These are phyloP conservation scores for Curvularia verruculosa DNA, from an alignment of 2,329 filamentous ascomycete species.

Conservation along the genomic window DNA sequence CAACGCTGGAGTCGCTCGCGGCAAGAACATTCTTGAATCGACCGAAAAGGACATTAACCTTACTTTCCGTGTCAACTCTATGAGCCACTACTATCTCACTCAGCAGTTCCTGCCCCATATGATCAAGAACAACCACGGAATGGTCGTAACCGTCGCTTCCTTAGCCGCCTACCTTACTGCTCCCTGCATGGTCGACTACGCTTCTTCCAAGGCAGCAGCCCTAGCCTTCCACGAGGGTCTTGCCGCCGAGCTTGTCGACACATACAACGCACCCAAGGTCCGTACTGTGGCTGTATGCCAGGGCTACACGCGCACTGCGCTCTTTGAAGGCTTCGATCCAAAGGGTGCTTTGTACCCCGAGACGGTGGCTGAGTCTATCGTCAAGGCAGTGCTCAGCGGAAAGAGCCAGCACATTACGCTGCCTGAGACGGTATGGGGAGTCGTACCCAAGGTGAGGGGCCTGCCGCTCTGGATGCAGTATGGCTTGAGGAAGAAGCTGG, in stretches of 20 bases:
- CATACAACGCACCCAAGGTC: slow-evolving; percentile 68
- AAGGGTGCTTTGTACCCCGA: slow-evolving; percentile 61
- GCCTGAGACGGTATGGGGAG: slow-evolving; percentile 52
- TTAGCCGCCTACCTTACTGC: slow-evolving; percentile 66
- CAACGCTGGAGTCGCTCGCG: slow-evolving; percentile 70
- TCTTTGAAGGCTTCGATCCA: slow-evolving; percentile 64
- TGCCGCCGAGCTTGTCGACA: slow-evolving; percentile 51
- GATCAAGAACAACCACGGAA: slow-evolving; percentile 69
- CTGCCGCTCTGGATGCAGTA: slow-evolving; percentile 70
- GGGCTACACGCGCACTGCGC: slow-evolving; percentile 65
- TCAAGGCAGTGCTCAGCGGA: slow-evolving; percentile 64
- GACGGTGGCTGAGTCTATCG: slow-evolving; percentile 68
- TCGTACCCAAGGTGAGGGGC: slow-evolving; percentile 51
- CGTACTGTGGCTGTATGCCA: slow-evolving; percentile 71
- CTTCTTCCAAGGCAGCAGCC: slow-evolving; percentile 68
- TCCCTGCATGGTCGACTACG: slow-evolving; percentile 71
- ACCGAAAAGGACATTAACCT: slow-evolving; percentile 65
- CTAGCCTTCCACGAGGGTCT: slow-evolving; percentile 70
- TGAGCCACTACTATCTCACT: slow-evolving; percentile 70
- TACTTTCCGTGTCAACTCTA: slow-evolving; percentile 73
- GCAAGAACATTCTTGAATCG: slow-evolving; percentile 65
- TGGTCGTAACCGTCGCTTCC: slow-evolving; percentile 73
- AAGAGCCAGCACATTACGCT: slow-evolving; percentile 63
- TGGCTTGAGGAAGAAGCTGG: slow-evolving; percentile 53
- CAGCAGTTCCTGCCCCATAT: slow-evolving; percentile 72